These are phyloP conservation scores for Plasmopara halstedii DNA, from an alignment of 352 stramenopile species.

Conservation along the genomic window DNA sequence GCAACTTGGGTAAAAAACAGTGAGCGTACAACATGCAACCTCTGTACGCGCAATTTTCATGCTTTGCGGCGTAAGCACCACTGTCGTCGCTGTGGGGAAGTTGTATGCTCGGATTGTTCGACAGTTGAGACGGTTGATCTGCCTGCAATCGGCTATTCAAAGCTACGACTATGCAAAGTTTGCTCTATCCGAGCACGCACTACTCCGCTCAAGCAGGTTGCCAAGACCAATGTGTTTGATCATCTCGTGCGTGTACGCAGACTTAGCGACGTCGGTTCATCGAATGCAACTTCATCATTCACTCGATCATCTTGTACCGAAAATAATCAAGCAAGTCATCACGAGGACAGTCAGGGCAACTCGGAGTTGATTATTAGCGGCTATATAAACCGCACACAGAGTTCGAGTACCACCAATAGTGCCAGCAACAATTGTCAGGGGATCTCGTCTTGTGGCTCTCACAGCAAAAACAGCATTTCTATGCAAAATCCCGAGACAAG, in stretches of 20 bases:
- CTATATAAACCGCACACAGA: conserved; percentile 17
- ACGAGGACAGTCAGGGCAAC: conserved; percentile 21
- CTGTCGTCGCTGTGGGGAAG: conserved; percentile 72
- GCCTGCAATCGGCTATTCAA: conserved; percentile 68
- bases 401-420: conserved; percentile 9
- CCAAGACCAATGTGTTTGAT: conserved; percentile 61
- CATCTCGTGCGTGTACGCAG: conserved; percentile 46
- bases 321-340: conserved; percentile 14
- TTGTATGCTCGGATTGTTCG: conserved; percentile 78
- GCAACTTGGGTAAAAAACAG: conserved; percentile 73
- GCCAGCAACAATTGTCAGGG: conserved; percentile 10
- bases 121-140: conserved; percentile 61
- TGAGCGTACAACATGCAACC: conserved; percentile 55
- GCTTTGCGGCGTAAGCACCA: conserved; percentile 70
- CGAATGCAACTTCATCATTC: conserved; percentile 22
- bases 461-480: conserved; percentile 21
- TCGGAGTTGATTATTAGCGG: conserved; percentile 8
- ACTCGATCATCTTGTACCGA: conserved; percentile 48
- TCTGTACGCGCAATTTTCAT: conserved; percentile 78
- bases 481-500: conserved; percentile 4
- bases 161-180: conserved; percentile 75
- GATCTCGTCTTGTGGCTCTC: conserved; percentile 6
- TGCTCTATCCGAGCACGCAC: conserved; percentile 69
- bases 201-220: conserved; percentile 48
- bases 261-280: conserved; percentile 40